These are phyloP conservation scores for Discostella stelligera DNA, from an alignment of 352 stramenopile species.

Conservation along the genomic window DNA sequence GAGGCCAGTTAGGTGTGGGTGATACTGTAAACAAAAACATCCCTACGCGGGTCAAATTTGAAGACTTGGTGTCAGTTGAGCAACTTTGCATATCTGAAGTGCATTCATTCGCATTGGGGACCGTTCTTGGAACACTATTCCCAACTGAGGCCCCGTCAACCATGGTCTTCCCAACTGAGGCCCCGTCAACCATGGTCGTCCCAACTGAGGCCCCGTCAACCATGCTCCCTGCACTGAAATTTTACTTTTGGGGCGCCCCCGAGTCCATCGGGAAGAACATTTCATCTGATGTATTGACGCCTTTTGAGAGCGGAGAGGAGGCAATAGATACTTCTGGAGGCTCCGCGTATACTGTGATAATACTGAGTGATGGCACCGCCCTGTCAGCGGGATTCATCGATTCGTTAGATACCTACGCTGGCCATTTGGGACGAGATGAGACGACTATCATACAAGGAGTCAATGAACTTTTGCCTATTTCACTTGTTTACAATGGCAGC, in stretches of 20 bases:
- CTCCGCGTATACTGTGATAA: conserved; percentile 19
- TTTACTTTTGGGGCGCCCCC: conserved; percentile 18
- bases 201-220: conserved; percentile 2
- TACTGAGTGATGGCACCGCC: conserved; percentile 14
- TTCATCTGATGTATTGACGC: conserved; percentile 2
- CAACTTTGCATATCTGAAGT: conserved; percentile 17
- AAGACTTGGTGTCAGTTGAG: background rate
- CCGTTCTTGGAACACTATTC: conserved; percentile 7
- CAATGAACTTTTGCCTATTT: conserved; percentile 14
- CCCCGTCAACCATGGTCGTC: background rate
- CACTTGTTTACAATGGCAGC: conserved; percentile 3
- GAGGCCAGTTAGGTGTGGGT: conserved; percentile 48
- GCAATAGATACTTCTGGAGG: conserved; percentile 12
- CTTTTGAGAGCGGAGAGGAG: conserved; percentile 1
- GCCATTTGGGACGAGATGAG: conserved; percentile 18
- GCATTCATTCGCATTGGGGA: conserved; percentile 26
- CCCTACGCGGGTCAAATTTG: conserved; percentile 38
- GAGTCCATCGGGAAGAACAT: conserved; percentile 14
- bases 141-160: conserved; percentile 7
- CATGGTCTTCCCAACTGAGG: background rate
- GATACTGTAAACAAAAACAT: conserved; percentile 21
- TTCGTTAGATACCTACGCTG: conserved; percentile 8
- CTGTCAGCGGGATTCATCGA: conserved; percentile 15
- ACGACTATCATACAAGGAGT: conserved; percentile 5
- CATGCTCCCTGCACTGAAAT: background rate